Percentiles rank a stretch among this genome's conserved stretches.
Conservation (phyloP, 495 filamentous ascomycete genomes). For the Penicillium salamii region DNA sequence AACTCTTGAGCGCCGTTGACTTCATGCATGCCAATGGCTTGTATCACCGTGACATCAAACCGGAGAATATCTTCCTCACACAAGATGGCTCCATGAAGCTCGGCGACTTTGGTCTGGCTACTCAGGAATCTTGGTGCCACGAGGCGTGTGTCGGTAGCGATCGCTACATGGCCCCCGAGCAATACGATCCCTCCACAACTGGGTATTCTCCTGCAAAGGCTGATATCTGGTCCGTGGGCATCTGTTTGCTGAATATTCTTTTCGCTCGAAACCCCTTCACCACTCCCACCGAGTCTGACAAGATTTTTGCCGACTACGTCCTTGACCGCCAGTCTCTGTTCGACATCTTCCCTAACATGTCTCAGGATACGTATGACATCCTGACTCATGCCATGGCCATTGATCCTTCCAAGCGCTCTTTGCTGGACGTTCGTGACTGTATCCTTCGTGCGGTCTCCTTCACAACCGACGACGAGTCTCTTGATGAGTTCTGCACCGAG, state of each 20-base stretch:
- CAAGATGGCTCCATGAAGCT: conserved; percentile 88
- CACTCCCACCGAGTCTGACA: conserved; percentile 78
- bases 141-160: conserved; percentile 94
- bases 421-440: conserved; percentile 70
- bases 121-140: conserved; percentile 78
- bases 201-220: conserved; percentile 94
- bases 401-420: conserved; percentile 84
- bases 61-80: conserved; percentile 96
- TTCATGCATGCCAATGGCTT: conserved; percentile 88
- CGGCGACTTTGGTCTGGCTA: conserved; percentile 92
- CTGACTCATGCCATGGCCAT: conserved; percentile 82
- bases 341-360: conserved; percentile 98
- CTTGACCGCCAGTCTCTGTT: conserved; percentile 92
- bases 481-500: conserved; percentile 92
- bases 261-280: conserved; percentile 96
- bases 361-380: conserved; percentile 93
- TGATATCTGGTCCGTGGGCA: conserved; percentile 94
- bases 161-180: conserved; percentile 98
- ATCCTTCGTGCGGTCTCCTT: conserved; percentile 81
- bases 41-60: conserved; percentile 98
- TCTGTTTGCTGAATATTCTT: conserved; percentile 92
- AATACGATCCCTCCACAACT: conserved; percentile 79
- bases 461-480: conserved; percentile 85
- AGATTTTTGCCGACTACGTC: conserved; percentile 87
- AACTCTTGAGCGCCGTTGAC: conserved; percentile 85